Evolutionary conservation across 106 monocot genomes (phyloP), one percentile per base, ranked within the genome.

Genomic region (Triglochin maritima): DNA sequence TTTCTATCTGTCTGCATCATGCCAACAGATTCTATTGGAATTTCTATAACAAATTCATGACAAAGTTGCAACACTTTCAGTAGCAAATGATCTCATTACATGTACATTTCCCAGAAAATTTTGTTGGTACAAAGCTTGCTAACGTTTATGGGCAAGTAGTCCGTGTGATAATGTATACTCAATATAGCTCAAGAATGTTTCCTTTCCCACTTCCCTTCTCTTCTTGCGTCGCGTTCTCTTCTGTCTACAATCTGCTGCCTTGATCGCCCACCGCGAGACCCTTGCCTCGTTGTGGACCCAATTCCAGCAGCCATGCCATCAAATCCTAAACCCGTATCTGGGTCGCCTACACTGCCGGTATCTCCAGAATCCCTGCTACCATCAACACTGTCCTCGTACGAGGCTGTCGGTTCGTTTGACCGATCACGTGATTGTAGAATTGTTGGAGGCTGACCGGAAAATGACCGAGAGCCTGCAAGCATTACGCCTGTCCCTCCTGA

Each of bases 151-250:
- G 29, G 29, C 29, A 29, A 29, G 29, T 29, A 29, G 29, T 29
- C 29, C 29, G 29, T 29, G 29, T 29, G 29, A 29, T 29, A 29
- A 29, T 29, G 29, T 29, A 0, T 29, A 29, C 29, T 29, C 29
- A 29, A 29, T 29, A 29, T 29, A 29, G 29, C 29, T 83, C 68
- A 84, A 67, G 74, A 75, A 45, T 85, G 77, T 62, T 90, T 95
- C 49, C 95, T 83, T 72, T 95, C 95, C 95, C 95, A 95, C 73
- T 95, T 94, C 43, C 94, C 94, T 65, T 89, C 93, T 58, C 90
- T 80, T 71, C 85, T 78, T 60, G 78, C 84, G 4, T 90, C 95
- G 49, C 85, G 69, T 62, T 96, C 96, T 72, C 91, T 85, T 57
- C 91, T 56, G 47, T 91, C 91, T 17, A 79, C 64, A 17, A 82